Base-by-base conservation (phyloP, 139 green algal species). In the Mesotaenium endlicherianum region DNA sequence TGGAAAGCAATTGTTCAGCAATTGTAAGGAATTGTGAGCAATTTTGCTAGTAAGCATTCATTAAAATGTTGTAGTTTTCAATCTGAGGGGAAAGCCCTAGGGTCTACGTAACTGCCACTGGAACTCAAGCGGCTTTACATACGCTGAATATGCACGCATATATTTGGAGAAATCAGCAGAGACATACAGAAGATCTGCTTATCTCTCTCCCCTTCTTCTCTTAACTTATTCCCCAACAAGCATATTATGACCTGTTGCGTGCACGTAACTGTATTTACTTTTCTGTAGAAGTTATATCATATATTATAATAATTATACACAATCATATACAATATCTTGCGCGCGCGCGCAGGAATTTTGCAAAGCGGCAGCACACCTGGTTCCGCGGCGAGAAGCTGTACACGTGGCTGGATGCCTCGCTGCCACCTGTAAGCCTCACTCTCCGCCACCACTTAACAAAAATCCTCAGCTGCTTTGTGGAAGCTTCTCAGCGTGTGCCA, bases 321-420 rank as follows among this genome's bases (percentile, higher is more conserved):
- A 11, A 14, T 38, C 43, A 11, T 72, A 47, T 81, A 6, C 72
- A 53, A 68, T 36, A 58, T 39, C 72, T 39, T 39, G 2, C 43
- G 36, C 36, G 30, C 43, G 72, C 4, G 41, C 39, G 17, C 72
- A 69, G 77, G 41, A 84, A 58, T 30, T 84, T 50, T 57, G 78
- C 78, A 17, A 85, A 83, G 40, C 30, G 78, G 38, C 78, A 85
- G 70, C 43, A 74, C 36, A 80, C 70, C 38, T 85, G 78, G 78
- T 85, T 85, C 47, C 50, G 78, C 39, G 47, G 36, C 78, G 70
- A 85, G 20, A n/a, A 14, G 11, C 42, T 84, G 14, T 85, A 67
- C 78, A 69, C 1, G 41, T 85, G 78, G 78, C 42, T 85, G 26
- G 77, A 84, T 43, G 64, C 64, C 31, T 80, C 77, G 47, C 38